These are phyloP conservation scores for Gilbertella persicaria DNA, from an alignment of 371 early-diverging fungal species.

Conservation along the genomic window DNA sequence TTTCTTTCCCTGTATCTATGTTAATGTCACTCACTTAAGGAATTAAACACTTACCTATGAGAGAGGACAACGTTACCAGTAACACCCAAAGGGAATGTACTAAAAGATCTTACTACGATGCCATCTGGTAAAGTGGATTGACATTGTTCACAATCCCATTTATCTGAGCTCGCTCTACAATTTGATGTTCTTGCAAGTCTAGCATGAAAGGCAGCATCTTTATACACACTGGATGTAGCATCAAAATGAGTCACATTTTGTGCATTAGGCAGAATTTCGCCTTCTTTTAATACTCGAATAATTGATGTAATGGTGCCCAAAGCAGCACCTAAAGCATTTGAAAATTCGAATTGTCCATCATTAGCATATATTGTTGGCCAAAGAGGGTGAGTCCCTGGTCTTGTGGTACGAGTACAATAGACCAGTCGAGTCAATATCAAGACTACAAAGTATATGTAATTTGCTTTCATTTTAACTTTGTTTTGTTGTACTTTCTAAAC, in stretches of 20 bases:
- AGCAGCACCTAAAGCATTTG: not conserved
- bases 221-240: not conserved
- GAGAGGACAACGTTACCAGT: conserved; percentile 16
- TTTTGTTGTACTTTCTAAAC: no score
- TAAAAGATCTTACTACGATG: conserved; percentile 14
- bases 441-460: no score
- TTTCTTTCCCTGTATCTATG: conserved; percentile 6
- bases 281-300: not conserved
- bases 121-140: conserved; percentile 16
- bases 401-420: no score
- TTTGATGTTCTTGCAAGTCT: conserved; percentile 14
- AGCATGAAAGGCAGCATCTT: conserved; percentile 2
- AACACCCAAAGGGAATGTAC: conserved; percentile 16
- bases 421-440: no score
- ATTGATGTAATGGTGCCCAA: not conserved
- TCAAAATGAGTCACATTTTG: not conserved
- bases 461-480: no score
- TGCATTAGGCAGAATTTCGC: not conserved
- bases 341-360: not conserved
- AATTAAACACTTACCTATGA: conserved; percentile 14
- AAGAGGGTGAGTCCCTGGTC: no score
- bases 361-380: no score
- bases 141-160: conserved; percentile 25
- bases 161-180: conserved; percentile 21
- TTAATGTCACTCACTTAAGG: no score